Base-by-base conservation (phyloP, 768 basidiomycete species). In the Tricholoma flavovirens region DNA sequence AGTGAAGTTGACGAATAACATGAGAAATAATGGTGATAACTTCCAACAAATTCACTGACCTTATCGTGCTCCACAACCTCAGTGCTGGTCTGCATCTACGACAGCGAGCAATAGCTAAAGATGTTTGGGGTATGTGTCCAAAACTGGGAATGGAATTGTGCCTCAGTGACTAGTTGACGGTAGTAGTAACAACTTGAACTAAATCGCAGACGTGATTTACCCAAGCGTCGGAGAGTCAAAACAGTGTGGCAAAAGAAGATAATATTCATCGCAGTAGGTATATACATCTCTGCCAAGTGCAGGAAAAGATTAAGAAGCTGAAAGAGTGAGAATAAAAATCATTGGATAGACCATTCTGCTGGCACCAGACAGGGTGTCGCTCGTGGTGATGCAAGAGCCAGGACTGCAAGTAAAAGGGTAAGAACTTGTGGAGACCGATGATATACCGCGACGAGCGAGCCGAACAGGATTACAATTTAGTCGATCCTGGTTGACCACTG, bases 221-320 rank as follows among this genome's bases (percentile, higher is more conserved):
- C 54, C 55, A 33, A 69, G 66, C 64, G 78, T 79, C 78, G 78
- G 79, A 80, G 78, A 80, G 78, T 80, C 76, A 80, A 80, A 71
- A 73, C 58, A 68, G 67, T 71, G 70, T 74, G 71, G 70, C 73
- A 69, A 70, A 70, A 63, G 66, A 71, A 68, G 53, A 61, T 54
- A 54, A 50, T 22, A 50, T 58, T 38, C 52, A 50, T 17, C 11
- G 1, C 24, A 15, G 42, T 54, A 53, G 30, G 30, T 53, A 29
- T 51, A 38, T 46, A 48, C 45, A 49, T 49, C 36, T 42, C 46
- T 48, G 46, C 14, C 12, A n/a, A 24, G 14, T 46, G 45, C 9
- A 26, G 24, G 45, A 15, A 46, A 12, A 8, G 45, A 26, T 46
- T 49, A 30, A 29, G 26, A 30, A n/a, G 7, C 46, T 48, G 30